Conservation (phyloP, 768 basidiomycete species). For the Termitomyces eurrhizus region DNA sequence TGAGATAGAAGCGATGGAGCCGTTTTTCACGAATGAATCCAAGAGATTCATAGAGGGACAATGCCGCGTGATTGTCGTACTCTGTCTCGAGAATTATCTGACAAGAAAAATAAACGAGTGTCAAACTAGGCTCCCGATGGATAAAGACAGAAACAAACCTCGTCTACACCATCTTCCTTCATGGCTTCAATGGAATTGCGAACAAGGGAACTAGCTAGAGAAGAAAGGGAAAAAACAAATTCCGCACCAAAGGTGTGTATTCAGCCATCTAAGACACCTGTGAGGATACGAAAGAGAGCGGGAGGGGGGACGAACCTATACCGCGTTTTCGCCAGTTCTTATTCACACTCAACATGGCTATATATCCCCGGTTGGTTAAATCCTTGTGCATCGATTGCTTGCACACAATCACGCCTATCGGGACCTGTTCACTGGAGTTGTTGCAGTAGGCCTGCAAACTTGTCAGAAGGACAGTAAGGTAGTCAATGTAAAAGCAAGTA, state of each 20-base stretch:
- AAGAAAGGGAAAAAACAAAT: conserved; percentile 33
- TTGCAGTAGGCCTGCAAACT: conserved; percentile 52
- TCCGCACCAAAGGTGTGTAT: conserved; percentile 45
- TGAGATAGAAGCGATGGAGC: conserved; percentile 92
- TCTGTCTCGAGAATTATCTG: conserved; percentile 96
- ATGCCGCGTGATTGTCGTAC: conserved; percentile 84
- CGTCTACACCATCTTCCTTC: conserved; percentile 78
- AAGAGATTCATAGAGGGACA: conserved; percentile 85
- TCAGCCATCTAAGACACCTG: conserved; percentile 42
- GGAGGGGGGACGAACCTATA: conserved; percentile 64
- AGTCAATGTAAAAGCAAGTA: neutral
- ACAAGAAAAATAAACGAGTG: neutral
- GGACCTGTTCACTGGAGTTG: conserved; percentile 38
- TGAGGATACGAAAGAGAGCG: conserved; percentile 37
- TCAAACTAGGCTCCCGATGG: conserved; percentile 1
- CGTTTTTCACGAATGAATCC: conserved; percentile 97
- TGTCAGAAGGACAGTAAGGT: neutral
- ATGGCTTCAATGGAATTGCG: conserved; percentile 80
- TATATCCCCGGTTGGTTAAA: conserved; percentile 83
- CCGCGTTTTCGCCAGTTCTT: conserved; percentile 84
- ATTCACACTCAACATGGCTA: conserved; percentile 94
- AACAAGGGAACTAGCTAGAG: conserved; percentile 80
- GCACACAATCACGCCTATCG: conserved; percentile 93
- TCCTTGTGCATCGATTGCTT: conserved; percentile 90
- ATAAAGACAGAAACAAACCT: conserved; percentile 50